Evolutionary conservation across 306 rosid genomes (phyloP).

Genomic region (Cyclanthera cordifolia): DNA sequence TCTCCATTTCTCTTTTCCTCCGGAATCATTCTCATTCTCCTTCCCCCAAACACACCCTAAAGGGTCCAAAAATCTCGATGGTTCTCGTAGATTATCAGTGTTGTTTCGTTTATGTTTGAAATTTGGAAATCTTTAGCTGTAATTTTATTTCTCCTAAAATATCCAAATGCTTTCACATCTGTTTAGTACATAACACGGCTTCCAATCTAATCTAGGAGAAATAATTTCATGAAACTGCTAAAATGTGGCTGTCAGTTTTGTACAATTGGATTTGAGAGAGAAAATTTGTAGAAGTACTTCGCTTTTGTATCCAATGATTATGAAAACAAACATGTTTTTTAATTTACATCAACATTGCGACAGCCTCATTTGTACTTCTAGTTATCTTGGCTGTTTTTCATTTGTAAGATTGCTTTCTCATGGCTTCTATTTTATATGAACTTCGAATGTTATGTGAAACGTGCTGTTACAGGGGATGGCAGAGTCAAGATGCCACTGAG

Average conservation of each 20-base stretch:
- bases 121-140: neutral
- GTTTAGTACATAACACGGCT: neutral
- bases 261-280: too few species aligned
- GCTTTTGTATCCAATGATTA: too few species aligned
- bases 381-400: neutral
- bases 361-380: too few species aligned
- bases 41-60: too few species aligned
- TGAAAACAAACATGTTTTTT: too few species aligned
- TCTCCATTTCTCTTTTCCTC: too few species aligned
- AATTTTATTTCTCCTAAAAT: neutral
- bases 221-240: too few species aligned
- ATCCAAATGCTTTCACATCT: neutral
- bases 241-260: too few species aligned
- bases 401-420: neutral
- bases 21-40: too few species aligned
- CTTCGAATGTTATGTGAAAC: conserved; percentile 10
- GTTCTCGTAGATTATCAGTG: too few species aligned
- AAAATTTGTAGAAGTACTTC: too few species aligned
- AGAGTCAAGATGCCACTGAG: conserved; percentile 82
- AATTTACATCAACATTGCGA: too few species aligned
- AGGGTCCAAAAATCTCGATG: neutral
- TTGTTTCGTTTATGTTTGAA: neutral
- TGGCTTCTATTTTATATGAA: conserved; percentile 3
- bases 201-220: neutral
- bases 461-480: conserved; percentile 54